These are phyloP conservation scores for Hypomyces rosellus DNA, from an alignment of 2,329 filamentous ascomycete genomes.

Conservation along the genomic window DNA sequence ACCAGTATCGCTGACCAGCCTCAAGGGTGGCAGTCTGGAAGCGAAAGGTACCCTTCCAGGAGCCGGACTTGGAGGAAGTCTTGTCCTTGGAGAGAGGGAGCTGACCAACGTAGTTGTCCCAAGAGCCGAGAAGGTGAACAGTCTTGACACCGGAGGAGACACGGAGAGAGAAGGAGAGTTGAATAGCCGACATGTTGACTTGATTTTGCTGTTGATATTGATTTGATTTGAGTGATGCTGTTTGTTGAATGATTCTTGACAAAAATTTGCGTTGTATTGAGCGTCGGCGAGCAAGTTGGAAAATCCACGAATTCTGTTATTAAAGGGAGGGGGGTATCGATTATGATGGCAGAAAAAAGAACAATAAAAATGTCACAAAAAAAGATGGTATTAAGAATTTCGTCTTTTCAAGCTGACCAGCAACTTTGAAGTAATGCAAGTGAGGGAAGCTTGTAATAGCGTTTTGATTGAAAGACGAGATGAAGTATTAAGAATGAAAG, in stretches of 20 bases:
- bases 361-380: slow-evolving; percentile 6
- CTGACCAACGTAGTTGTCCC: slow-evolving; percentile 95
- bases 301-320: slow-evolving; percentile 47
- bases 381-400: slow-evolving; percentile 3
- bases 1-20: slow-evolving; percentile 94
- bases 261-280: slow-evolving; percentile 14
- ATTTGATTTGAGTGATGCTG: slow-evolving; percentile 18
- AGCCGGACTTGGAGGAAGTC: slow-evolving; percentile 74
- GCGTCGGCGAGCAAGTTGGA: slow-evolving; percentile 44
- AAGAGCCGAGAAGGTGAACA: slow-evolving; percentile 93
- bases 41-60: slow-evolving; percentile 94
- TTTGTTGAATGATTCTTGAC: slow-evolving; percentile 12
- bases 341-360: slow-evolving; percentile 17
- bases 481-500: slow-evolving; percentile 23
- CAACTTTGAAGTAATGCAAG: slow-evolving; percentile 26
- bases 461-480: slow-evolving; percentile 23
- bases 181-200: slow-evolving; percentile 75
- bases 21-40: slow-evolving; percentile 84
- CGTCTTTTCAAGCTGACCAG: slow-evolving; percentile 36
- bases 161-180: slow-evolving; percentile 92
- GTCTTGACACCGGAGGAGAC: slow-evolving; percentile 96
- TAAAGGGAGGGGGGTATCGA: slow-evolving; percentile 30
- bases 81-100: slow-evolving; percentile 90
- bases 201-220: slow-evolving; percentile 13
- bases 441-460: slow-evolving; percentile 5